Base-by-base conservation (phyloP, 2,329 filamentous ascomycete species). In the Colletotrichum lentis region DNA sequence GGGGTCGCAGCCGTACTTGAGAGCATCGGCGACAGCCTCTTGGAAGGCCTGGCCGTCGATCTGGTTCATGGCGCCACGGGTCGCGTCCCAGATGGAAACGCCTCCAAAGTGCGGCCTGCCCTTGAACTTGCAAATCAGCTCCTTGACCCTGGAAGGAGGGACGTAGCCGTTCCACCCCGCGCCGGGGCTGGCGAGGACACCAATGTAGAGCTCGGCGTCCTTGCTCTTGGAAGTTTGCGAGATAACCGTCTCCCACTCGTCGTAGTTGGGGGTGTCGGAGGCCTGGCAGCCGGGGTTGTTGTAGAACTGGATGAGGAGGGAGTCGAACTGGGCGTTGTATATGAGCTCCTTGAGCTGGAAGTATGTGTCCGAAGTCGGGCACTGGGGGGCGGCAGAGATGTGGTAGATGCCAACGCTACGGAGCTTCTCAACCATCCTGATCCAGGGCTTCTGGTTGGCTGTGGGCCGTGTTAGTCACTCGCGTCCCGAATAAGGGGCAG, bases 231-330 rank as follows among this genome's bases (percentile, higher is more conserved):
- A 68, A 44, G 77, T 80, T 3, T 65, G 47, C 4, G 71, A 61
- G 41, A 84, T 63, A 35, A 79, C 75, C 0, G 56, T 46, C 55
- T 74, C 78, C 82, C 83, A 85, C 16, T 73, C 73, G 58, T 80
- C 73, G 72, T 81, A 85, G 69, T 83, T 84, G 43, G 72, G 71
- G 12, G 76, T 73, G 11, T 74, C 76, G 10, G 74, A 61, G 14
- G 69, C 65, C 68, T 77, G 77, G 71, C 81, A 83, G 22, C 56
- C 70, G 0, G 72, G 71, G 73, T 84, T 84, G 77, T 84, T 83
- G 76, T 83, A 84, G 74, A 84, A 85, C 75, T 84, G 82, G 58
- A 85, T 73, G 72, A 81, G 83, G 47, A 82, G 74, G 16, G 79
- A 76, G 31, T 82, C 80, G 69, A 85, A 81, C 52, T 78, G 73